Conservation (phyloP, 108 stramenopile genomes). For the Nitzschia sp. region DNA sequence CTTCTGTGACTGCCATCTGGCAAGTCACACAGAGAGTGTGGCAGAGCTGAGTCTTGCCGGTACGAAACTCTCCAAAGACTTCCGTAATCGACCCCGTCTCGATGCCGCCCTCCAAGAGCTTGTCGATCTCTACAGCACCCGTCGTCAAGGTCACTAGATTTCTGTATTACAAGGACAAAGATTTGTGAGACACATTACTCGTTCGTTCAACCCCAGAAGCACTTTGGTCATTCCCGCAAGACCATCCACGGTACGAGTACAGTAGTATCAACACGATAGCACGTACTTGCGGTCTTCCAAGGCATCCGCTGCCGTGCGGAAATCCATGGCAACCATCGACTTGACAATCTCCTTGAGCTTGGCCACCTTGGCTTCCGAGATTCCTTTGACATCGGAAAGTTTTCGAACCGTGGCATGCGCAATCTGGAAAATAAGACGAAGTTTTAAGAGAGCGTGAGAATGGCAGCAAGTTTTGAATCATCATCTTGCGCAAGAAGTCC, state of each 20-base stretch:
- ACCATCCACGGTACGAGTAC: neutral
- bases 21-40: slow-evolving; percentile 99
- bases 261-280: neutral
- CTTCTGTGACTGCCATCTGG: slow-evolving; percentile 95
- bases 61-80: slow-evolving; percentile 96
- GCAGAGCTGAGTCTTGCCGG: slow-evolving; percentile 99
- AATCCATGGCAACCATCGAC: slow-evolving; percentile 95
- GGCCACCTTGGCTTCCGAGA: slow-evolving; percentile 91
- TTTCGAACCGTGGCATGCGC: slow-evolving; percentile 94
- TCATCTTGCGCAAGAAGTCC: neutral
- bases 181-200: too few relatives aligned
- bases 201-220: too few relatives aligned
- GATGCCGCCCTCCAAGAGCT: slow-evolving; percentile 95
- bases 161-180: slow-evolving; percentile 3
- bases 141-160: slow-evolving; percentile 88
- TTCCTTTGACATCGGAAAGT: slow-evolving; percentile 96
- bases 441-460: neutral
- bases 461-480: neutral
- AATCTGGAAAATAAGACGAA: too few relatives aligned
- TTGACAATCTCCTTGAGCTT: slow-evolving; percentile 97
- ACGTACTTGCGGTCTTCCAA: slow-evolving; percentile 84
- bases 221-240: neutral
- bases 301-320: slow-evolving; percentile 95
- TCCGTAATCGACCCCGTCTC: slow-evolving; percentile 99
- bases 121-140: slow-evolving; percentile 95